Conservation (phyloP, 2,329 filamentous ascomycete species). For the Xenoacremonium recifei region DNA sequence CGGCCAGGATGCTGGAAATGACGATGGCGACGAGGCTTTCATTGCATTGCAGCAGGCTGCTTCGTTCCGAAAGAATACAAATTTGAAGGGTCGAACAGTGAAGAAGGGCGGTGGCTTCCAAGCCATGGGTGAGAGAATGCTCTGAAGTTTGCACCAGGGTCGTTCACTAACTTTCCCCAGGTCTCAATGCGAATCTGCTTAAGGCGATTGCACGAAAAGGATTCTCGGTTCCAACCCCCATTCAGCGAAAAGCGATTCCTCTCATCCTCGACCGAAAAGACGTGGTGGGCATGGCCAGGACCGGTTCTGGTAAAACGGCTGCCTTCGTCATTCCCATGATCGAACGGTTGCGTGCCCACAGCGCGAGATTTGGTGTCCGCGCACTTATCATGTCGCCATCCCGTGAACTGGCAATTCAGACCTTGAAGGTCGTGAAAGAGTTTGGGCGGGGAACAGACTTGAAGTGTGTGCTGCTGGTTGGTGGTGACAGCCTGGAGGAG, state of each 20-base stretch:
- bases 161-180: conserved; percentile 36
- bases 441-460: conserved; percentile 87
- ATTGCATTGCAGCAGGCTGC: conserved; percentile 86
- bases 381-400: conserved; percentile 90
- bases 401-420: conserved; percentile 91
- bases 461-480: conserved; percentile 85
- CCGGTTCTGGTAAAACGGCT: conserved; percentile 97
- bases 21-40: conserved; percentile 79
- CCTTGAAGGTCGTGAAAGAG: conserved; percentile 94
- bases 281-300: conserved; percentile 98
- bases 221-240: conserved; percentile 93
- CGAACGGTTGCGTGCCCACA: conserved; percentile 86
- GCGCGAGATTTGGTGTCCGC: conserved; percentile 78
- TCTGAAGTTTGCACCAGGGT: neutral
- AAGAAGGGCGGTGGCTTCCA: conserved; percentile 98
- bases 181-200: conserved; percentile 76
- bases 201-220: conserved; percentile 93
- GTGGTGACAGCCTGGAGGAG: conserved; percentile 93
- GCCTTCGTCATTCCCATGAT: conserved; percentile 99
- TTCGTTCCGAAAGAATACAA: conserved; percentile 80
- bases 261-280: conserved; percentile 86
- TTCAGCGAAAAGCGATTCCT: conserved; percentile 95
- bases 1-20: conserved; percentile 40
- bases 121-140: conserved; percentile 68
- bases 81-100: conserved; percentile 77